A percentile compares a stretch with the other conserved stretches of the same genome.
Conservation (phyloP, 1,139 yeast genomes). For the Saccharomycopsis crataegensis region DNA sequence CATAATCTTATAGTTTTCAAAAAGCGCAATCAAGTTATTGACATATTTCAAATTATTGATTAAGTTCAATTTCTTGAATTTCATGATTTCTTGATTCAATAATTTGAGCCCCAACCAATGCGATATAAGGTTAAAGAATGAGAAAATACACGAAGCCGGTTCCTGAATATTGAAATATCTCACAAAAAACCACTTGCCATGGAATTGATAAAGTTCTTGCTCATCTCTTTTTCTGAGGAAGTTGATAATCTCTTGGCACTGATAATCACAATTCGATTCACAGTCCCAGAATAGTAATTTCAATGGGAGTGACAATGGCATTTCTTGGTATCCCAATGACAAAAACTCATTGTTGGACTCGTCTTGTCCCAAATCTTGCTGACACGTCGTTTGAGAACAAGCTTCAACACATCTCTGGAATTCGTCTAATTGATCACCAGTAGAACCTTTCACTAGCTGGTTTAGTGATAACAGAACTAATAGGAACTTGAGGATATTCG, state of each 20-base stretch:
- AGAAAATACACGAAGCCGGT: constrained; percentile 71
- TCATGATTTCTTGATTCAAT: constrained; percentile 26
- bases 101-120: constrained; percentile 54
- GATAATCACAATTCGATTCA: constrained; percentile 78
- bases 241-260: constrained; percentile 76
- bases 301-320: constrained; percentile 39
- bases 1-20: constrained; percentile 27
- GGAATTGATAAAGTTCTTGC: constrained; percentile 69
- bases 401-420: constrained; percentile 58
- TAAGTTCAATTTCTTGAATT: constrained; percentile 22
- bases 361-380: constrained; percentile 21
- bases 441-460: constrained; percentile 39
- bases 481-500: too few species aligned
- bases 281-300: constrained; percentile 69
- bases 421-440: constrained; percentile 71
- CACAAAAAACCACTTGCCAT: constrained; percentile 94
- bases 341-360: constrained; percentile 22
- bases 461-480: too few species aligned
- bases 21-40: constrained; percentile 9
- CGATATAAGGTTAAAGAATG: constrained; percentile 71
- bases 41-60: constrained; percentile 13
- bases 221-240: constrained; percentile 37
- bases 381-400: constrained; percentile 40
- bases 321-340: constrained; percentile 29
- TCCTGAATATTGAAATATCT: constrained; percentile 78